Conservation (phyloP, 2,329 filamentous ascomycete genomes). For the Reticulascus tulasneorum region DNA sequence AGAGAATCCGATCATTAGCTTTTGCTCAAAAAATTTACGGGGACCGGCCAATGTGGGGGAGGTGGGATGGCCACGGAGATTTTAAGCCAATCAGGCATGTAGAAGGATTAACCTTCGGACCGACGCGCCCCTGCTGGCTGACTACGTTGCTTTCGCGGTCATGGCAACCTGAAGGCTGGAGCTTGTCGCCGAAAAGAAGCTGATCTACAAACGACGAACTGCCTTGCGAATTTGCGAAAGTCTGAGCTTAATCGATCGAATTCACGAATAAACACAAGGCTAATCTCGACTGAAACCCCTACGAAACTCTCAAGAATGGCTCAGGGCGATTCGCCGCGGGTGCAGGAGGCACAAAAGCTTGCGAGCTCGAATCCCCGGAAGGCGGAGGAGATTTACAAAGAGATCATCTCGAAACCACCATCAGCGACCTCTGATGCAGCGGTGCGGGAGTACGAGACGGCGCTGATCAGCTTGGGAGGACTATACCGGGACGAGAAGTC, state of each 20-base stretch:
- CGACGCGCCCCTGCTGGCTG: constrained; percentile 4
- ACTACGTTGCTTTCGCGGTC: constrained; percentile 10
- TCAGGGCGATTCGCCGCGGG: constrained; percentile 57
- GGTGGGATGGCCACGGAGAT: constrained; percentile 9
- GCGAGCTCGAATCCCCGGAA: constrained; percentile 75
- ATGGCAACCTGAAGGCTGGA: constrained; percentile 15
- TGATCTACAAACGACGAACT: constrained; percentile 8
- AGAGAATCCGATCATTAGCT: neutral
- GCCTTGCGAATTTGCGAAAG: neutral
- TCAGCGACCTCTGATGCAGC: constrained; percentile 79
- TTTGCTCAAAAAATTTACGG: constrained; percentile 15
- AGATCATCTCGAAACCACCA: constrained; percentile 81
- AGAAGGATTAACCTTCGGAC: constrained; percentile 8
- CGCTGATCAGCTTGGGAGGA: constrained; percentile 84
- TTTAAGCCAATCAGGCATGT: constrained; percentile 6
- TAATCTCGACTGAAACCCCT: constrained; percentile 2
- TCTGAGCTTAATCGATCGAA: neutral
- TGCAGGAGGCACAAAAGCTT: constrained; percentile 86
- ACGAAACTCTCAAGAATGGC: constrained; percentile 38
- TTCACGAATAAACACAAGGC: neutral
- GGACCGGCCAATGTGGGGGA: constrained; percentile 5
- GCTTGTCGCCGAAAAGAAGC: constrained; percentile 10
- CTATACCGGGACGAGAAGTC: constrained; percentile 86
- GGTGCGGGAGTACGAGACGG: constrained; percentile 85
- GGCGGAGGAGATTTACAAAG: constrained; percentile 84